phyloP scores from a whole-genome alignment of 805 yeast genomes.

The Tetrapisispora arboricola region DNA sequence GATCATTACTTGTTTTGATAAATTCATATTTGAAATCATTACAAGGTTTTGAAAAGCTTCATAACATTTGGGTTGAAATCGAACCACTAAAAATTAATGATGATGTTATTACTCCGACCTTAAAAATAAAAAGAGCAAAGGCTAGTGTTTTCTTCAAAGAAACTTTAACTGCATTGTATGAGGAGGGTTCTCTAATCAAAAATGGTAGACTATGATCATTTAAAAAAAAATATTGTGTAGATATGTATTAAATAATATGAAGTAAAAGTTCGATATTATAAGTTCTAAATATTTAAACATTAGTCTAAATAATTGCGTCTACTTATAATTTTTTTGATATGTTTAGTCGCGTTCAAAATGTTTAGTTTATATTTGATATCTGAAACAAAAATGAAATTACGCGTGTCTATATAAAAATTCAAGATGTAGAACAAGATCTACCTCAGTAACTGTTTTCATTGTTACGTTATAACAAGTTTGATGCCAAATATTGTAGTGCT shows the following conservation, averaged over 20 bases:
- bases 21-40: conserved; percentile 28
- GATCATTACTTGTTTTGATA: conserved; percentile 11
- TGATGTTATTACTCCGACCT: conserved; percentile 58
- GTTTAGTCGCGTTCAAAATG: no score
- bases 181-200: conserved; percentile 36
- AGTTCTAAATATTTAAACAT: no score
- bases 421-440: background rate
- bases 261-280: no score
- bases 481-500: no score
- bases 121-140: conserved; percentile 43
- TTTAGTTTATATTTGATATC: background rate
- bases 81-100: conserved; percentile 57
- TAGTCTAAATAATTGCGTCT: no score
- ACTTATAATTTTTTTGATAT: no score
- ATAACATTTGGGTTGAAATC: conserved; percentile 40
- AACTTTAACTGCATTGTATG: conserved; percentile 36
- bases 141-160: conserved; percentile 36
- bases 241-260: background rate
- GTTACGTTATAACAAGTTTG: no score
- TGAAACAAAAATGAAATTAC: background rate
- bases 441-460: background rate
- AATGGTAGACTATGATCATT: conserved; percentile 9
- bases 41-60: conserved; percentile 55
- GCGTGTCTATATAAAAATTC: background rate
- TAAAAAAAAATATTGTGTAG: background rate